Evolutionary conservation across 176 grass and related monocot species (phyloP).

Genomic region (Rhipidocladum racemiflorum): DNA sequence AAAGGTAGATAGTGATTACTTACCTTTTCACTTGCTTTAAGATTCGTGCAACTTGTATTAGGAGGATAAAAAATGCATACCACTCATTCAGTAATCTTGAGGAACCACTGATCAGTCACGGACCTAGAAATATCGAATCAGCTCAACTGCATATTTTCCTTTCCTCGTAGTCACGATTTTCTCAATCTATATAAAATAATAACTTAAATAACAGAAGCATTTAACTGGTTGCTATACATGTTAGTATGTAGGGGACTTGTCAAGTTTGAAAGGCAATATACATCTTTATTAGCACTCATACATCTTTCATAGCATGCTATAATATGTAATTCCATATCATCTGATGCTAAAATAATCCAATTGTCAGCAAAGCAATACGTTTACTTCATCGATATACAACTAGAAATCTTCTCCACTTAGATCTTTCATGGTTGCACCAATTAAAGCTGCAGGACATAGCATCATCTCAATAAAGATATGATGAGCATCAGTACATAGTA

Average conservation of each 20-base stretch:
- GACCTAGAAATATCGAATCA: slow-evolving; percentile 74
- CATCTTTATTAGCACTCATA: background rate
- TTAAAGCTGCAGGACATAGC: background rate
- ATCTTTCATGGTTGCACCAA: background rate
- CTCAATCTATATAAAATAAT: slow-evolving; percentile 60
- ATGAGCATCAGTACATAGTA: background rate
- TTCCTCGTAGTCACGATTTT: slow-evolving; percentile 74
- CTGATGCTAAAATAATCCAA: slow-evolving; percentile 1
- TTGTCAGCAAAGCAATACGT: slow-evolving; percentile 3
- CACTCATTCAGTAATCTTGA: slow-evolving; percentile 11
- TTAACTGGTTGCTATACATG: background rate
- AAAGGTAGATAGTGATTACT: too few relatives aligned
- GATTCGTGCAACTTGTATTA: too few relatives aligned
- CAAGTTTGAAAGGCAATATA: slow-evolving; percentile 8
- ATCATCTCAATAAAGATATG: background rate
- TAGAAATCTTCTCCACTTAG: background rate
- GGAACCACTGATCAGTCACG: background rate
- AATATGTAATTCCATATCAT: slow-evolving; percentile 10
- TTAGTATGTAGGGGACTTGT: background rate
- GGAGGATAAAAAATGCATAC: slow-evolving; percentile 23
- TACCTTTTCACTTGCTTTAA: too few relatives aligned
- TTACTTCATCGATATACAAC: slow-evolving; percentile 1
- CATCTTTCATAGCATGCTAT: slow-evolving; percentile 17
- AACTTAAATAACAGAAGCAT: slow-evolving; percentile 10
- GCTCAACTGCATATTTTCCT: slow-evolving; percentile 84